These are phyloP conservation scores for Papiliotrema fonsecae DNA, from an alignment of 1,284 basidiomycete genomes.

Conservation along the genomic window DNA sequence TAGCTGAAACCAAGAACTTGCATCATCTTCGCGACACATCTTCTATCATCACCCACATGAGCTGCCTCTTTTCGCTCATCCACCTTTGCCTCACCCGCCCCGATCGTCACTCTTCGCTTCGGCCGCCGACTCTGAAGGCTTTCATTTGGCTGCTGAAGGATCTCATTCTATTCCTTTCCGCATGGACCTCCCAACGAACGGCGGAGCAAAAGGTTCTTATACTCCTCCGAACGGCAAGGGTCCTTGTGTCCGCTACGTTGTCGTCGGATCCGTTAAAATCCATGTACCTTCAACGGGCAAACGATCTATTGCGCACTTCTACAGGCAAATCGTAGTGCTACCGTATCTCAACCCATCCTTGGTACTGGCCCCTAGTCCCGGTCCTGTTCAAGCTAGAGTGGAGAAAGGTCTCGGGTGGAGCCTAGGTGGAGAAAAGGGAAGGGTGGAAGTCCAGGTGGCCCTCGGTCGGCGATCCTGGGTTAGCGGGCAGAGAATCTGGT, in stretches of 20 bases:
- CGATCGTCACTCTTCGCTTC: slow-evolving; percentile 53
- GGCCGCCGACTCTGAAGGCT: slow-evolving; percentile 65
- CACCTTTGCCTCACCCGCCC: slow-evolving; percentile 46
- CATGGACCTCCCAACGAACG: slow-evolving; percentile 65
- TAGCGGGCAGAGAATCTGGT: slow-evolving; percentile 73
- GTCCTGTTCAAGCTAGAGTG: slow-evolving; percentile 60
- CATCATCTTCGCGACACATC: slow-evolving; percentile 63
- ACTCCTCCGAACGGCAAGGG: slow-evolving; percentile 55
- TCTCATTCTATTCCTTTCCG: slow-evolving; percentile 70
- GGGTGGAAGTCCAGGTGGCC: slow-evolving; percentile 66
- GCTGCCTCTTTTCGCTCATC: slow-evolving; percentile 55
- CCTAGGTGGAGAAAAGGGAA: slow-evolving; percentile 60
- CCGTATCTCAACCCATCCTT: slow-evolving; percentile 67
- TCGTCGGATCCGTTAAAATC: slow-evolving; percentile 77
- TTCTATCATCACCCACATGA: slow-evolving; percentile 76
- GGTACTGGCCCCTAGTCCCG: slow-evolving; percentile 60
- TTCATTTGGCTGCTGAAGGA: slow-evolving; percentile 62
- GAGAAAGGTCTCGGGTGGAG: slow-evolving; percentile 57
- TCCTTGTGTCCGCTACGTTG: slow-evolving; percentile 71
- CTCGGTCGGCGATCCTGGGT: slow-evolving; percentile 77
- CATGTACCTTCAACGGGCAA: slow-evolving; percentile 60
- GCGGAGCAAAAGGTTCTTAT: slow-evolving; percentile 67
- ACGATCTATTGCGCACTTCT: slow-evolving; percentile 85
- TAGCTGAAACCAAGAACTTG: slow-evolving; percentile 49
- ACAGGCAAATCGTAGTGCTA: slow-evolving; percentile 76